These are phyloP conservation scores for Aplosporella prunicola DNA, from an alignment of 2,329 filamentous ascomycete species.

Conservation along the genomic window DNA sequence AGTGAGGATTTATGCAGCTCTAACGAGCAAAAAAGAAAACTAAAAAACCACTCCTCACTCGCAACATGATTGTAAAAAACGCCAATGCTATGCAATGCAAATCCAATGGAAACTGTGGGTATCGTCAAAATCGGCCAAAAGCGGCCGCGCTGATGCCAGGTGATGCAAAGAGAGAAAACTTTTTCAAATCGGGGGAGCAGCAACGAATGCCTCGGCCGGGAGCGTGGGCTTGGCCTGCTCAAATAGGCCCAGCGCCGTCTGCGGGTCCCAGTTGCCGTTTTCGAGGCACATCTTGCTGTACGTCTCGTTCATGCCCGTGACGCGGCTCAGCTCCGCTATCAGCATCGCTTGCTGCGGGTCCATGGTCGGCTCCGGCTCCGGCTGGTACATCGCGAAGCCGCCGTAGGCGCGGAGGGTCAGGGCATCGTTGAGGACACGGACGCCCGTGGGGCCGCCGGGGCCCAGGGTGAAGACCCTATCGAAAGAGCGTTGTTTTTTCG, in stretches of 20 bases:
- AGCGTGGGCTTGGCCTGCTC: conserved; percentile 56
- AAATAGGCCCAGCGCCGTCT: conserved; percentile 65
- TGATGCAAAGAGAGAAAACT: too few relatives aligned
- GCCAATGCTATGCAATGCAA: too few relatives aligned
- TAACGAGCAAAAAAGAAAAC: too few relatives aligned
- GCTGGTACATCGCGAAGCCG: conserved; percentile 43
- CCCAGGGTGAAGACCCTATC: conserved; percentile 73
- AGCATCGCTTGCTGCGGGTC: conserved; percentile 52
- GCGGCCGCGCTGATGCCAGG: too few relatives aligned
- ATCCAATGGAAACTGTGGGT: too few relatives aligned
- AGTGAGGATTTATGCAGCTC: too few relatives aligned
- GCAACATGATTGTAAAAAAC: too few relatives aligned
- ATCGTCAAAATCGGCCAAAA: too few relatives aligned
- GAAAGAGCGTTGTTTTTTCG: conserved; percentile 61
- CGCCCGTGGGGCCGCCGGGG: conserved; percentile 56
- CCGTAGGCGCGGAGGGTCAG: conserved; percentile 62
- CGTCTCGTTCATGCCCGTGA: conserved; percentile 69
- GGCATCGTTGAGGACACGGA: conserved; percentile 74
- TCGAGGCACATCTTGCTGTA: conserved; percentile 75
- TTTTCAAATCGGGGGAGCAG: too few relatives aligned
- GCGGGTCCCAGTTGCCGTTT: conserved; percentile 71
- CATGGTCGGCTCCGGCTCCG: conserved; percentile 19
- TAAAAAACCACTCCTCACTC: too few relatives aligned
- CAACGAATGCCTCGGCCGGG: conserved; percentile 33
- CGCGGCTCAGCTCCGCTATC: conserved; percentile 58